phyloP scores from a whole-genome alignment of 2,329 filamentous ascomycete species.

The Colletotrichum costaricense region DNA sequence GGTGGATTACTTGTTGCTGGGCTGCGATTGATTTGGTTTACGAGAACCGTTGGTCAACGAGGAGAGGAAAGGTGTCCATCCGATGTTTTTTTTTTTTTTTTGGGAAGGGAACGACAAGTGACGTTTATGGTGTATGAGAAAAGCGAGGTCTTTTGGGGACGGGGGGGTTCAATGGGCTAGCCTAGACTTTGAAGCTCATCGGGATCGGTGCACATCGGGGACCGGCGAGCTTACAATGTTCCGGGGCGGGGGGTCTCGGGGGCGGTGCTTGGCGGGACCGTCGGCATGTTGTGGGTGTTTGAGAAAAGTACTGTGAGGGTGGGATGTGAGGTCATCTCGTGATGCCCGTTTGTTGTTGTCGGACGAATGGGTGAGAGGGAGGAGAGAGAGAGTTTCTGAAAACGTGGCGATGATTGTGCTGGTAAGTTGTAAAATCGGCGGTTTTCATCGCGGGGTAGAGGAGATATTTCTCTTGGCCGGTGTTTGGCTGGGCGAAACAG shows the following conservation, averaged over 20 bases:
- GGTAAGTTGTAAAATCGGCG: background rate
- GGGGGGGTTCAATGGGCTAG: background rate
- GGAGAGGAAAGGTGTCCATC: no score
- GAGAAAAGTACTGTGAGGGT: background rate
- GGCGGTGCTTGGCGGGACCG: background rate
- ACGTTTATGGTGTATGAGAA: background rate
- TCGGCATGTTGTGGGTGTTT: background rate
- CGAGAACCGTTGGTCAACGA: no score
- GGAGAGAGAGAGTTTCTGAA: background rate
- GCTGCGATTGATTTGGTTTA: no score
- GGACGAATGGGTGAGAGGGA: background rate
- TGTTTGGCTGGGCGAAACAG: constrained; percentile 21
- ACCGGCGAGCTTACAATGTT: background rate
- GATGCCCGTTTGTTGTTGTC: background rate
- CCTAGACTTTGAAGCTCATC: background rate
- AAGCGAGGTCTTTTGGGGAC: background rate
- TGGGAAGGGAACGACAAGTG: background rate
- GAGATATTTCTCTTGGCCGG: background rate
- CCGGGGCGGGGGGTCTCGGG: background rate
- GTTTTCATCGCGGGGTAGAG: background rate
- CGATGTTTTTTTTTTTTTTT: background rate
- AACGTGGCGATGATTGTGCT: background rate
- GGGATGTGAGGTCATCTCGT: background rate
- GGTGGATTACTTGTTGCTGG: no score
- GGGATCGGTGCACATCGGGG: background rate